A percentile compares a stretch with the other conserved stretches of the same genome.
Evolutionary conservation across 1,139 yeast genomes (phyloP).

Genomic region (Pichia sp.): DNA sequence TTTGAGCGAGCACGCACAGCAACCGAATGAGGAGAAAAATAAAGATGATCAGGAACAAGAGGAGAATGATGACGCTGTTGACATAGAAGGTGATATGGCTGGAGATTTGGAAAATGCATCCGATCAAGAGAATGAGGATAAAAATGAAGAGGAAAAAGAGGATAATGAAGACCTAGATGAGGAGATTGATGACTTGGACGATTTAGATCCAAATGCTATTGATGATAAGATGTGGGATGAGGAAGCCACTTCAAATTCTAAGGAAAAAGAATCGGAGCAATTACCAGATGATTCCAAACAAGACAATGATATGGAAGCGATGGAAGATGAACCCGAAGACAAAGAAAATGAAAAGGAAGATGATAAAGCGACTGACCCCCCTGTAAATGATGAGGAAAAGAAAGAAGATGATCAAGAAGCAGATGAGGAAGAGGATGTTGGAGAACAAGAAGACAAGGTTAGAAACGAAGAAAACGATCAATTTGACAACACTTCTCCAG

Average conservation of each 20-base stretch:
- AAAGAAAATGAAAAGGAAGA: slow-evolving; percentile 32
- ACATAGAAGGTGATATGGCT: slow-evolving; percentile 95
- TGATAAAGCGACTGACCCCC: slow-evolving; percentile 38
- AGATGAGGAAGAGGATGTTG: slow-evolving; percentile 60
- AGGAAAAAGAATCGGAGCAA: slow-evolving; percentile 69
- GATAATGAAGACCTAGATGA: slow-evolving; percentile 71
- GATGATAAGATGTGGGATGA: slow-evolving; percentile 99
- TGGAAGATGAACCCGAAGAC: slow-evolving; percentile 44
- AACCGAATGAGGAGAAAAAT: slow-evolving; percentile 71
- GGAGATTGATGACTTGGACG: slow-evolving; percentile 84
- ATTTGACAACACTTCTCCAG: slow-evolving; percentile 69
- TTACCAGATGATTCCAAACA: slow-evolving; percentile 54
- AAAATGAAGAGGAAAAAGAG: slow-evolving; percentile 50
- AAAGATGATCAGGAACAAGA: slow-evolving; percentile 58
- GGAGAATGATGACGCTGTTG: slow-evolving; percentile 78
- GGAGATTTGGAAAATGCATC: slow-evolving; percentile 82
- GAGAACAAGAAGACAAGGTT: slow-evolving; percentile 76
- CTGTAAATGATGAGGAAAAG: slow-evolving; percentile 36
- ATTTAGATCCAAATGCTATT: slow-evolving; percentile 87
- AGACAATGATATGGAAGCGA: slow-evolving; percentile 62
- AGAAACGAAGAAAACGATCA: slow-evolving; percentile 68
- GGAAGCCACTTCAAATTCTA: slow-evolving; percentile 68
- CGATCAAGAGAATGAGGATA: slow-evolving; percentile 46
- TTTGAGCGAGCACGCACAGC: slow-evolving; percentile 81
- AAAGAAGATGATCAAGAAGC: slow-evolving; percentile 40